A percentile compares a stretch with the other conserved stretches of the same genome.
These are phyloP conservation scores for Scheffersomyces lignicola DNA, from an alignment of 1,139 yeast genomes.

Conservation along the genomic window DNA sequence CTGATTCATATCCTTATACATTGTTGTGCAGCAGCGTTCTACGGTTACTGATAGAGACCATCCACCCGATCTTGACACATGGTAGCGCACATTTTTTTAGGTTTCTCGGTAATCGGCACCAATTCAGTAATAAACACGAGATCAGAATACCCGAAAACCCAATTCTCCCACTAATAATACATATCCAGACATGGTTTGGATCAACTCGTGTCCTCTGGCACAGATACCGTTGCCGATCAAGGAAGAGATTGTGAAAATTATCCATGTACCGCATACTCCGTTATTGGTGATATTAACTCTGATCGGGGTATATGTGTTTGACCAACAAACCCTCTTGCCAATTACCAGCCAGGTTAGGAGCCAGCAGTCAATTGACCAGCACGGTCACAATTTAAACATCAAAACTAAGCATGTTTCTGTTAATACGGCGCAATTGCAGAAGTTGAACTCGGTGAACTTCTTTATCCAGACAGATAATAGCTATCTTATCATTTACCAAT, in stretches of 20 bases:
- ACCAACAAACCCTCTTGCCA: slow-evolving; percentile 36
- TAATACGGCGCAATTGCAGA: slow-evolving; percentile 27
- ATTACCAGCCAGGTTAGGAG: slow-evolving; percentile 32
- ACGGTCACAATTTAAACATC: slow-evolving; percentile 30
- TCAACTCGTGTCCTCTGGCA: slow-evolving; percentile 34
- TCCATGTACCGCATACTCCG: slow-evolving; percentile 35
- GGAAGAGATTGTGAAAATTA: slow-evolving; percentile 24
- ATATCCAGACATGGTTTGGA: slow-evolving; percentile 41
- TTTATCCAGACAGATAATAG: slow-evolving; percentile 34
- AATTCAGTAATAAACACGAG: no score
- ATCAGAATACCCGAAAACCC: no score
- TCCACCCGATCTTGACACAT: no score
- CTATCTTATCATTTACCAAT: slow-evolving; percentile 37
- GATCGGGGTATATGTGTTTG: slow-evolving; percentile 25
- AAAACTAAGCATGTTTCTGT: slow-evolving; percentile 30
- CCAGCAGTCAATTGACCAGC: slow-evolving; percentile 30
- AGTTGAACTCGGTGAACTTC: slow-evolving; percentile 27
- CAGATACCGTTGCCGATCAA: slow-evolving; percentile 27
- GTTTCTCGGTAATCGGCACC: no score
- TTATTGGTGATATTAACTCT: slow-evolving; percentile 33
- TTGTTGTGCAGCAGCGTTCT: no score
- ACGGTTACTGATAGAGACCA: no score
- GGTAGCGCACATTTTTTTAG: no score
- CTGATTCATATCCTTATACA: no score
- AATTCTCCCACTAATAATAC: no score